Evolutionary conservation across 2,329 filamentous ascomycete species (phyloP), one percentile per base, ranked within the genome.

Genomic region (Fusarium sp.): DNA sequence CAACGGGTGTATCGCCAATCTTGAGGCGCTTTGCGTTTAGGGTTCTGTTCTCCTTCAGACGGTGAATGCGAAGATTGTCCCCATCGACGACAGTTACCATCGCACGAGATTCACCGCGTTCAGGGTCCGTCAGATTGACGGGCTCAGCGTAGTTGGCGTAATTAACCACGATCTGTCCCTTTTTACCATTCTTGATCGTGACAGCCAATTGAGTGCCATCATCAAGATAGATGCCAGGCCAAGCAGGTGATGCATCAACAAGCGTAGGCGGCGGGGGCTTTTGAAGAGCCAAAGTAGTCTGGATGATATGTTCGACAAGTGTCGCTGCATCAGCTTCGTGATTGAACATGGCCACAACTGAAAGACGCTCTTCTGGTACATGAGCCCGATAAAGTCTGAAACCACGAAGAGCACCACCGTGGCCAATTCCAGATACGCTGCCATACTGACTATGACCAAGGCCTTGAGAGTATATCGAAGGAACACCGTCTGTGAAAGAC

Each of bases 121-220:
- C 33, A 10, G 64, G 69, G 3, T 73, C 69, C 5, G 69, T 70
- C 12, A 72, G 54, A 15, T 56, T 61, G n/a, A 73, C 42, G 2
- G 69, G 56, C 25, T 72, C 69, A 16, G 63, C 50, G n/a, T 73
- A 70, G 23, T 72, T 72, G 18, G 69, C 69, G 30, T 72, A 72
- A 2, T 63, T 65, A 0, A 72, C 37, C 30, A 47, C 21, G n/a
- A 73, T 42, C 12, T 70, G 66, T 7, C 69, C 64, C 18, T 61
- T 70, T 23, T 30, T 37, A 3, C 64, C 47, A 21, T 60, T 56
- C 10, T 57, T 42, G 16, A 72, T 61, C 4, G 69, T 73, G 7
- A 72, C 42, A 23, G 54, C 69, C 19, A 72, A 12, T n/a, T 73
- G 70, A n/a, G 69, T 72, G 3, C 60, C 56, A 4, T 70, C 50